Percentiles rank a stretch among this genome's conserved stretches.
Evolutionary conservation across 1,284 basidiomycete genomes (phyloP).

Genomic region (Apiotrichum mycotoxinovorans): DNA sequence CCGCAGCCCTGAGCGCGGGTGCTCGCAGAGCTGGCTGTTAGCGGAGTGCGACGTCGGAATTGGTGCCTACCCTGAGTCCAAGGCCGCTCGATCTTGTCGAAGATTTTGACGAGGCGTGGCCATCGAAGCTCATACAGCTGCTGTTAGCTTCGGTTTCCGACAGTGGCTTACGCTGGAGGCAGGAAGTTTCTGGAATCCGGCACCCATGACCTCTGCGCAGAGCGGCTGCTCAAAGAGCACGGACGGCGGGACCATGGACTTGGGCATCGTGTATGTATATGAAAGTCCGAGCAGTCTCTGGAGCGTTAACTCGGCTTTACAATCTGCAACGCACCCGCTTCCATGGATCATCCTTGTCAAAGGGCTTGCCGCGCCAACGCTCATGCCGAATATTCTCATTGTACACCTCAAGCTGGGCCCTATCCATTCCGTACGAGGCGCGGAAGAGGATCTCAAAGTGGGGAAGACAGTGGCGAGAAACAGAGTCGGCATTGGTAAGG

Average conservation of each 20-base stretch:
- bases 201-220: constrained; percentile 70
- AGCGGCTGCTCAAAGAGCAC: constrained; percentile 63
- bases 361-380: constrained; percentile 32
- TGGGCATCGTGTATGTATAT: constrained; percentile 58
- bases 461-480: constrained; percentile 46
- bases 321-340: constrained; percentile 31
- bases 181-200: constrained; percentile 68
- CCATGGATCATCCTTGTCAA: constrained; percentile 34
- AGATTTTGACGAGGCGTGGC: constrained; percentile 68
- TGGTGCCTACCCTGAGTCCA: constrained; percentile 57
- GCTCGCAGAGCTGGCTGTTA: constrained; percentile 22
- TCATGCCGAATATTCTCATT: constrained; percentile 63
- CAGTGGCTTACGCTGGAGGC: constrained; percentile 57
- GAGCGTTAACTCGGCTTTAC: background rate
- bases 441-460: constrained; percentile 69
- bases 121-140: constrained; percentile 79
- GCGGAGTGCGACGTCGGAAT: background rate
- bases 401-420: constrained; percentile 63
- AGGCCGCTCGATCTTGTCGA: constrained; percentile 58
- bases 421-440: constrained; percentile 65
- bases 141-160: background rate
- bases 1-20: constrained; percentile 20
- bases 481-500: constrained; percentile 32
- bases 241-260: constrained; percentile 56
- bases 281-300: constrained; percentile 49